Base-by-base conservation (phyloP, 306 rosid species). In the Gillenia trifoliata region DNA sequence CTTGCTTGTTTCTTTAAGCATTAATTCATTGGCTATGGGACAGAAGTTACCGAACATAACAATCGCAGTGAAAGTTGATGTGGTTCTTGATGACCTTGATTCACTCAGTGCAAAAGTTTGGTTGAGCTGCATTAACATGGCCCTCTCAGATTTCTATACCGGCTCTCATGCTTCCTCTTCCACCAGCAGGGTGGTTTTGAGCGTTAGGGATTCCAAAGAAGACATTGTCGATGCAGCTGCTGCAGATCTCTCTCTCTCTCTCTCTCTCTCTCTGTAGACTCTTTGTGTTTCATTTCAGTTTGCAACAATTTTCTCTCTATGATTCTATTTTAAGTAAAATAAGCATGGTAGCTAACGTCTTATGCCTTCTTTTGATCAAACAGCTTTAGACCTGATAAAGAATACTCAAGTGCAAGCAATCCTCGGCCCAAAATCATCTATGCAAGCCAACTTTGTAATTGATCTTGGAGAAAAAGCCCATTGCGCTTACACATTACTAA, bases 1-100 rank as follows among this genome's bases (percentile, higher is more conserved):
- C 16, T 45, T 68, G 6, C n/a, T 31, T 69, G 2, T 16, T 41
- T 40, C 19, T 28, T 72, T 36, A 19, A 38, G 67, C 71, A 28
- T 68, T 11, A 30, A 17, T 70, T 34, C n/a, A 4, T 11, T 47
- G 73, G 72, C 34, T 43, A 10, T n/a, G 74, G 79, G 45, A 29
- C 77, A 81, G 29, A 81, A 67, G 41, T 38, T 11, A 0, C 23
- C 26, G 19, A 23, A 23, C 64, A 25, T 26, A 25, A 52, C 26
- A 7, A 57, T 56, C 12, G 6, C 36, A 56, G 89, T 88, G 33
- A 81, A 88, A 15, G 83, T 80, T 1, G 90, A 89, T 30, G 80
- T 66, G 5, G 34, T 88, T 47, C 75, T 84, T 57, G 80, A 88
- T 63, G 80, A 88, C 63, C 11, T 82, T 43, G 71, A 17, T 1